Evolutionary conservation across 1,284 basidiomycete species (phyloP), one percentile per base, ranked within the genome.

Genomic region (Pseudozyma hubeiensis): DNA sequence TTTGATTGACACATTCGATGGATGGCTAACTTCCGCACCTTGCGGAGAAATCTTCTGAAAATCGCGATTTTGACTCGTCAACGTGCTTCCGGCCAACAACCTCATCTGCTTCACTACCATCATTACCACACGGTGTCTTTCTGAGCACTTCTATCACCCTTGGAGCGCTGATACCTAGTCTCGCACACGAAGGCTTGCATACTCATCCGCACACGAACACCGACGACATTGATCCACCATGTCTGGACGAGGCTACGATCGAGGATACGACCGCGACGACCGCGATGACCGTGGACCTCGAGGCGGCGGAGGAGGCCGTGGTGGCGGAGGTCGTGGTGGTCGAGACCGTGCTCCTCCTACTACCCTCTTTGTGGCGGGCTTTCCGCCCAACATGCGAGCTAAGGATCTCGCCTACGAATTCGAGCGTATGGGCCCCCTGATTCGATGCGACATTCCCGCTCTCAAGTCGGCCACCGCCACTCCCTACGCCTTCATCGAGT

Each of bases 401-500:
- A 67, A 79, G 56, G 80, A 81, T 29, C 75, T 81, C 0, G 80
- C 78, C 2, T 79, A 79, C 65, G 78, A 81, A 47, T 81, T 81
- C 37, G 80, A 81, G 56, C 59, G 77, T 16, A 76, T 78, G 65
- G 80, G 80, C 6, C 77, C 72, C 2, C 46, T 81, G 34, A 67
- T 81, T 9, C 80, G 80, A 19, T 81, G 80, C 63, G 80, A 81
- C 50, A 81, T 81, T 35, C 80, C 80, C 10, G 77, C 80, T 9
- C 66, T 77, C 17, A 75, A 73, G 41, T 76, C 65, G 49, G 58
- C 75, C 40, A 61, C 56, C 8, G 68, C 77, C 5, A 76, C 72
- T 5, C 73, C 73, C 17, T 81, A 79, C 54, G 80, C 80, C 3
- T 81, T 81, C 50, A 66, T 81, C 60, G 80, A 81, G 54, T 81